Base-by-base conservation (phyloP, 1,284 basidiomycete species). In the Wallemia ichthyophaga region DNA sequence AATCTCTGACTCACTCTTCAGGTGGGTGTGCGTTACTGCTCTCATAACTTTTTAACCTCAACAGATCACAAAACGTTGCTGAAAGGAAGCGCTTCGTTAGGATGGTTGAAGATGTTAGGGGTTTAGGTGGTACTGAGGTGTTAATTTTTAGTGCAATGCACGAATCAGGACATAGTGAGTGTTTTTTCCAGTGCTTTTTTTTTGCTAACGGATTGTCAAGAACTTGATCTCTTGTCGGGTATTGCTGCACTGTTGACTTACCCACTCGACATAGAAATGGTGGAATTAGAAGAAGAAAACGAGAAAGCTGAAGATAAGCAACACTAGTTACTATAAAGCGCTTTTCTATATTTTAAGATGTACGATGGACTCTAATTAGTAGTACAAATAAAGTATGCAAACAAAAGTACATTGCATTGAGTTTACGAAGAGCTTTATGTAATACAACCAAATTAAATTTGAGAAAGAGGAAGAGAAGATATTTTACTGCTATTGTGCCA, bases 71-170 rank as follows among this genome's bases (percentile, higher is more conserved):
- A 64, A 79, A 91, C 64, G 79, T 83, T 3, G 72, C 69, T n/a
- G 75, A 76, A 57, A 74, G 87, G 32, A 88, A 81, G 70, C 79
- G 77, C 67, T 98, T 88, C 67, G 91, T 99, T 33, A 73, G 74
- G 57, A 74, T 98, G 60, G 88, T 94, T 0, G 92, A 98, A 69
- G 80, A 79, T 48, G 88, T 95, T 19, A 79, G 84, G 63, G 75
- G 79, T 57, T 86, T 84, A 63, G 87, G 89, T 27, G 94, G 82
- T 33, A 48, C 37, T 48, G 88, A 96, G 67, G 88, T 89, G 2
- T 73, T 95, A 56, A 89, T 96, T 64, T 98, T 98, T 70, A 94
- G 88, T 5, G 92, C 86, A 65, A 95, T 98, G 92, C 94, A 99
- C 69, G 92, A 98, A 70, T 87, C 85, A 25, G 94, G 94, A 25